Evolutionary conservation across 2,329 filamentous ascomycete species (phyloP).

Genomic region (Colletotrichum caudatum): DNA sequence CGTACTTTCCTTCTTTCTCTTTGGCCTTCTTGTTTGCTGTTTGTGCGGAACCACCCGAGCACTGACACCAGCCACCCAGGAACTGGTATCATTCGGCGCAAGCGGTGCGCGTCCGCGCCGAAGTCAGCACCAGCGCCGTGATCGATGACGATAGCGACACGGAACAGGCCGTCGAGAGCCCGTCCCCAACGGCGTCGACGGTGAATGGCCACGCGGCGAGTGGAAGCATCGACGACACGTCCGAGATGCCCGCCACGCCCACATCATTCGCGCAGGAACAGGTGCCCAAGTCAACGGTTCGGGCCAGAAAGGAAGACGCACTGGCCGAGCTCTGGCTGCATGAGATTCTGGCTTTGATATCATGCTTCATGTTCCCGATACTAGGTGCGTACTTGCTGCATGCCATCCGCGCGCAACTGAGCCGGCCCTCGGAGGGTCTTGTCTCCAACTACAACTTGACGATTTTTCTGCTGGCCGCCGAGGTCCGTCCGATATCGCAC

Average conservation of each 20-base stretch:
- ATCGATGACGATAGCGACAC: slow-evolving; percentile 60
- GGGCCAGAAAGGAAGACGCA: slow-evolving; percentile 54
- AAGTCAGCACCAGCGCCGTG: slow-evolving; percentile 55
- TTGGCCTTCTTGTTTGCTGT: background rate
- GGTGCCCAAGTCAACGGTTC: slow-evolving; percentile 41
- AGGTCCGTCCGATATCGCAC: slow-evolving; percentile 85
- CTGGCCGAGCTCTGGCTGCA: slow-evolving; percentile 77
- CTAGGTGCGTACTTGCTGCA: slow-evolving; percentile 88
- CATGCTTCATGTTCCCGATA: slow-evolving; percentile 83
- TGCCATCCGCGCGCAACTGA: slow-evolving; percentile 82
- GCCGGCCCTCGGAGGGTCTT: slow-evolving; percentile 84
- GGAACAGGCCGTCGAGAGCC: slow-evolving; percentile 47
- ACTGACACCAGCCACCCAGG: slow-evolving; percentile 55
- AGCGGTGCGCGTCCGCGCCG: slow-evolving; percentile 66
- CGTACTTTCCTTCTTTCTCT: background rate
- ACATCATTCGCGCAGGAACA: slow-evolving; percentile 39
- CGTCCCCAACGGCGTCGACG: slow-evolving; percentile 31
- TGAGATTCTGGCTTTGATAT: slow-evolving; percentile 78
- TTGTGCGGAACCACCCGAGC: slow-evolving; percentile 26
- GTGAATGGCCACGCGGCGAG: slow-evolving; percentile 20
- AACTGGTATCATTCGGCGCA: slow-evolving; percentile 82
- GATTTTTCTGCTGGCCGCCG: slow-evolving; percentile 88
- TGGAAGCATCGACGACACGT: slow-evolving; percentile 44
- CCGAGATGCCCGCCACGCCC: slow-evolving; percentile 54
- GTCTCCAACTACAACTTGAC: slow-evolving; percentile 94